Base-by-base conservation (phyloP, 2,329 filamentous ascomycete species). In the Fusarium sp. region DNA sequence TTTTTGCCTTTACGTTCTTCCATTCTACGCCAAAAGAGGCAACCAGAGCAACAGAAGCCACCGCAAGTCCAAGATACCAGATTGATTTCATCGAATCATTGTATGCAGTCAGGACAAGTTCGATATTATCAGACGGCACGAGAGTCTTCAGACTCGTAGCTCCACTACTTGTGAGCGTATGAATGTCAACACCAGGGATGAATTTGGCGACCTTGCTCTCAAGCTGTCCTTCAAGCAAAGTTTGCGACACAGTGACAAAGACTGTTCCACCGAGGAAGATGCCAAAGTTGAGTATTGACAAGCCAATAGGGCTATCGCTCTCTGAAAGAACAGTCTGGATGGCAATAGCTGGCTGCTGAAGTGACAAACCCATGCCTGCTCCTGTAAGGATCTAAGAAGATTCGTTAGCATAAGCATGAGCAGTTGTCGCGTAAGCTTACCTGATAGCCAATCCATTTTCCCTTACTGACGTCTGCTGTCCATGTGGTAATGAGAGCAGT, bases 201-300 rank as follows among this genome's bases (percentile, higher is more conserved):
- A 33, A 26, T 11, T 36, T 31, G 0, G 24, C 17, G 2, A 67
- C 49, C 13, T 31, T 59, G 3, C 1, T 67, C n/a, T 60, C 21
- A 0, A 67, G 46, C 22, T 63, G 52, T 0, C 49, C 52, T 31
- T 67, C 57, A 0, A 67, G 58, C 3, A 67, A 7, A 2, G 53
- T 51, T 10, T 67, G 65, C 1, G 65, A 50, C 5, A 67, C 65
- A 1, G 63, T 67, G 6, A 67, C 33, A 14, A 64, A 67, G 0
- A 67, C 26, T 5, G 65, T 64, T 22, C 65, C 65, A 1, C 63
- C 64, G 1, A 67, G 49, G 0, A 67, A 67, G 0, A 22, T 53
- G 0, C 57, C 5, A 9, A 67, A 67, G 7, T 58, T 67, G 3
- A 67, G 21, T 17, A 67, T 39, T 0, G 65, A 67, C 1, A 67